Conservation (phyloP, 305 asterid genomes). For the Solanum chacoense region DNA sequence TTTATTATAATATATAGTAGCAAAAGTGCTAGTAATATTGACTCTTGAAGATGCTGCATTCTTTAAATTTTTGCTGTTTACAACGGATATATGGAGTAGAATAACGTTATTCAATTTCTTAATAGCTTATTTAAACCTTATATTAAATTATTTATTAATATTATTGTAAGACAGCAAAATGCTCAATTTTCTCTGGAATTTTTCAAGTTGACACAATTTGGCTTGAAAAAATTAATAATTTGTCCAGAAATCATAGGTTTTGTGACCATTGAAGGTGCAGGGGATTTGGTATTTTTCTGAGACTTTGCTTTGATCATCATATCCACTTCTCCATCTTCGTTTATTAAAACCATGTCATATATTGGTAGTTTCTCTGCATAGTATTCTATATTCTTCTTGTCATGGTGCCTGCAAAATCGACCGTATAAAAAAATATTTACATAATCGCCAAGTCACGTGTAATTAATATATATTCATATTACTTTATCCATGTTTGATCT, state of each 20-base stretch:
- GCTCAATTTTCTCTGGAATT: background rate
- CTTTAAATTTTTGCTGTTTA: background rate
- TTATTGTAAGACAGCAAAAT: background rate
- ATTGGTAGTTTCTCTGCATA: conserved; percentile 24
- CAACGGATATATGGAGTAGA: background rate
- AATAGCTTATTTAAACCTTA: background rate
- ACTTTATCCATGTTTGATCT: no score
- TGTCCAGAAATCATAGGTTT: conserved; percentile 15
- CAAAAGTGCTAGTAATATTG: background rate
- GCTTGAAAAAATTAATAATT: conserved; percentile 24
- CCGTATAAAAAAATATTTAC: background rate
- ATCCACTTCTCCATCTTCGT: conserved; percentile 24
- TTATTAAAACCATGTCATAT: conserved; percentile 21
- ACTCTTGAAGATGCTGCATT: background rate
- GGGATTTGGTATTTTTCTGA: background rate
- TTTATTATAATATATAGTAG: background rate
- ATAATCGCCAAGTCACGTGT: background rate
- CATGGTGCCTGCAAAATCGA: conserved; percentile 20
- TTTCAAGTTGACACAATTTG: background rate
- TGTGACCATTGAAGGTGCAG: conserved; percentile 5
- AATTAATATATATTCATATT: no score
- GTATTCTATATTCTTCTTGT: conserved; percentile 22
- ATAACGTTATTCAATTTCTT: background rate
- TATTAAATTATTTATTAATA: background rate
- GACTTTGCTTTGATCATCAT: conserved; percentile 18